These are phyloP conservation scores for Pseudomassariella vexata DNA, from an alignment of 2,329 filamentous ascomycete genomes.

Conservation along the genomic window DNA sequence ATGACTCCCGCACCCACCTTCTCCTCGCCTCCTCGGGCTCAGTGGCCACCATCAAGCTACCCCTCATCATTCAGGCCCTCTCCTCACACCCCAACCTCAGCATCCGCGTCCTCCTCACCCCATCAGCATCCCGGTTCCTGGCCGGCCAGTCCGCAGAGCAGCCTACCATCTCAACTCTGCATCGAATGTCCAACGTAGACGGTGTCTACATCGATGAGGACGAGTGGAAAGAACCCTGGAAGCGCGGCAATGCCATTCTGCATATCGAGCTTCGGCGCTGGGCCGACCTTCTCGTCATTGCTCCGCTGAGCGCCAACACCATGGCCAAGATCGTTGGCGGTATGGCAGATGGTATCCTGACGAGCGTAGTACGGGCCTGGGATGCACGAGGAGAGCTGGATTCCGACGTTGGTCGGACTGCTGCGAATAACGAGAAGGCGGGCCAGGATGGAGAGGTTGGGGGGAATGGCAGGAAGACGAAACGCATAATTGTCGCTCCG, in stretches of 20 bases:
- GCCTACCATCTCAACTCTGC: conserved; percentile 57
- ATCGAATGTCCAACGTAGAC: conserved; percentile 64
- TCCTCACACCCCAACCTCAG: conserved; percentile 49
- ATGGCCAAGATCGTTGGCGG: conserved; percentile 80
- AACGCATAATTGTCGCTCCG: conserved; percentile 69
- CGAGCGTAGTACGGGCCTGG: conserved; percentile 77
- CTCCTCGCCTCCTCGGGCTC: conserved; percentile 63
- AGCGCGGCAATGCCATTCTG: conserved; percentile 69
- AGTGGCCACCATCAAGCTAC: conserved; percentile 85
- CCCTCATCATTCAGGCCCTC: conserved; percentile 58
- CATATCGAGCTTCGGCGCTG: conserved; percentile 84
- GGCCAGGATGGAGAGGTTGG: conserved; percentile 12
- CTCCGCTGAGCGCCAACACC: conserved; percentile 77
- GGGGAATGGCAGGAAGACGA: conserved; percentile 34
- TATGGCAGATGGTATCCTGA: conserved; percentile 71
- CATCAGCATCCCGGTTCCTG: conserved; percentile 70
- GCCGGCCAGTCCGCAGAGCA: conserved; percentile 72
- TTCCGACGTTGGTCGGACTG: conserved; percentile 9
- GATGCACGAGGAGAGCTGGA: conserved; percentile 65
- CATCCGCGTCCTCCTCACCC: conserved; percentile 79
- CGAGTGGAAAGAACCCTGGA: conserved; percentile 79
- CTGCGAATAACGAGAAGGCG: conserved; percentile 11
- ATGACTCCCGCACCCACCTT: conserved; percentile 52
- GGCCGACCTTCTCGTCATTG: conserved; percentile 76
- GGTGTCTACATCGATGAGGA: conserved; percentile 77